Percentiles rank a stretch among this genome's conserved stretches.
These are phyloP conservation scores for Tagetes patula DNA, from an alignment of 129 eudicot genomes.

Conservation along the genomic window DNA sequence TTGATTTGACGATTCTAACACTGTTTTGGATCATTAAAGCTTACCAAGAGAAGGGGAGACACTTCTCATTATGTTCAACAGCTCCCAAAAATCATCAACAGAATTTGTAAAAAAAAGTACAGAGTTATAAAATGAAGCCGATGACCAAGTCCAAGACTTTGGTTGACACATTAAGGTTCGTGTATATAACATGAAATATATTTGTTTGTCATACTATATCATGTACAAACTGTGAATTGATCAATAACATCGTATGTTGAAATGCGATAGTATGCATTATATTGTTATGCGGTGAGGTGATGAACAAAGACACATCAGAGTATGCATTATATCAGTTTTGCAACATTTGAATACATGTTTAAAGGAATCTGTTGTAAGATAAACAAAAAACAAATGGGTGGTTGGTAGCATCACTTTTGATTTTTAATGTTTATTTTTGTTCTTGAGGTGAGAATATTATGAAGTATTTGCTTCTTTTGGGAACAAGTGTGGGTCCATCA, in stretches of 20 bases:
- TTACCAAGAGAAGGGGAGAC: constrained; percentile 48
- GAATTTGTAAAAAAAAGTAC: constrained; percentile 24
- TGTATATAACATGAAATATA: constrained; percentile 28
- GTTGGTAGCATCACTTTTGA: neutral
- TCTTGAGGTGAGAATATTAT: constrained; percentile 17
- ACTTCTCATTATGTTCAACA: constrained; percentile 37
- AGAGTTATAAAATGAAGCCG: constrained; percentile 16
- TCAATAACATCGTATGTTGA: constrained; percentile 19
- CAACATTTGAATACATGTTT: neutral
- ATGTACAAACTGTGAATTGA: neutral
- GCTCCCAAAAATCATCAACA: constrained; percentile 32
- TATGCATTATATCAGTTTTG: neutral
- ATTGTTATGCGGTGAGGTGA: neutral
- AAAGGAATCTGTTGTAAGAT: constrained; percentile 4
- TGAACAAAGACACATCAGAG: constrained; percentile 9
- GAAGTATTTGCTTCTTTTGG: constrained; percentile 21
- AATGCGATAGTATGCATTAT: neutral
- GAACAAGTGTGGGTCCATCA: constrained; percentile 31
- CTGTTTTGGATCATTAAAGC: constrained; percentile 51
- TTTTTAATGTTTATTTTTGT: neutral
- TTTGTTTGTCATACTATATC: constrained; percentile 9
- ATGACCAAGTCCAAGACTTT: constrained; percentile 29
- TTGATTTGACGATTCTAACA: constrained; percentile 45
- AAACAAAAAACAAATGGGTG: neutral
- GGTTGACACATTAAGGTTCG: constrained; percentile 27